Conservation (phyloP, 1,139 yeast genomes). For the Suhomyces guaymorum region DNA sequence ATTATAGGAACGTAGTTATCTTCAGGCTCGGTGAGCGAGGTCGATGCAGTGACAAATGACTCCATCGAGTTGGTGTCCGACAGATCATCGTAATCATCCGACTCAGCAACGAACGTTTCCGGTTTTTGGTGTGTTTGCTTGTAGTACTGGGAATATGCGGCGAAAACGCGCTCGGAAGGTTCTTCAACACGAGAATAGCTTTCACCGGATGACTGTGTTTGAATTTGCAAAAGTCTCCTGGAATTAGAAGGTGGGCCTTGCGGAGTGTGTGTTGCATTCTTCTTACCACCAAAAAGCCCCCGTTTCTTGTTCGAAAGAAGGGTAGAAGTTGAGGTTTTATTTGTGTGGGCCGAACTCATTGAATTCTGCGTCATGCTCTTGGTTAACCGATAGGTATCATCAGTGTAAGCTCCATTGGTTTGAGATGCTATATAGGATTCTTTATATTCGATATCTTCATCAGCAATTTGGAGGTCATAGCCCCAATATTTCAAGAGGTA, state of each 20-base stretch:
- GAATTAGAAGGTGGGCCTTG: conserved; percentile 19
- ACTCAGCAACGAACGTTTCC: conserved; percentile 23
- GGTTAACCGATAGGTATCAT: conserved; percentile 24
- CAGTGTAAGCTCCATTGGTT: conserved; percentile 14
- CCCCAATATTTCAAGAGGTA: conserved; percentile 64
- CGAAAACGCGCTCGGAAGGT: conserved; percentile 26
- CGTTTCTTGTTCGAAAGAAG: conserved; percentile 13
- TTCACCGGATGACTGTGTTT: conserved; percentile 32
- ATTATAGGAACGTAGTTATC: conserved; percentile 4
- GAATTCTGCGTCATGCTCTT: conserved; percentile 31
- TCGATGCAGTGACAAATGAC: conserved; percentile 41
- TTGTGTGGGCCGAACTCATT: conserved; percentile 29
- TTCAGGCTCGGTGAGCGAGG: conserved; percentile 28
- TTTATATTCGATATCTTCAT: conserved; percentile 32
- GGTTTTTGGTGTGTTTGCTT: conserved; percentile 27
- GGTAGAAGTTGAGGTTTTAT: conserved; percentile 23
- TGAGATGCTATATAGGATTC: conserved; percentile 41
- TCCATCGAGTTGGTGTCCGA: conserved; percentile 32
- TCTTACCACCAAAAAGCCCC: conserved; percentile 18
- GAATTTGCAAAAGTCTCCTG: conserved; percentile 33
- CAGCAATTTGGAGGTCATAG: conserved; percentile 47
- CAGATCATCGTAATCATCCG: conserved; percentile 20
- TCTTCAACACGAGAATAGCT: conserved; percentile 27
- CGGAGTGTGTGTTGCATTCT: conserved; percentile 10
- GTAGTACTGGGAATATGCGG: conserved; percentile 27